Base-by-base conservation (phyloP, 202 grass and related monocot species). In the Elaeis oleifera region DNA sequence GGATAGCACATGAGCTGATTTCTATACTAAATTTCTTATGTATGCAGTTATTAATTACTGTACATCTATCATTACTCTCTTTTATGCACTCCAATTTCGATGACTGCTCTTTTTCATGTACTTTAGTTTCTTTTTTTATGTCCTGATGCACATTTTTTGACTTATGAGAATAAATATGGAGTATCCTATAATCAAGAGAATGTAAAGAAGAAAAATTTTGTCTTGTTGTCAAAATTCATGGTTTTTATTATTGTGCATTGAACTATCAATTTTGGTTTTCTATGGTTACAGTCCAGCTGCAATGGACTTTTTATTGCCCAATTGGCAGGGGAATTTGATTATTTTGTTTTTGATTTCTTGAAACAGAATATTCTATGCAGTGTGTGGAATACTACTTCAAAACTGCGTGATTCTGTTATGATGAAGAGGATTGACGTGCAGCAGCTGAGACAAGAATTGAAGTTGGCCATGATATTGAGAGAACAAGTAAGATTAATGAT, bases 341-440 rank as follows among this genome's bases (percentile, higher is more conserved):
- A 44, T 44, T 44, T 44, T 44, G 36, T 44, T 44, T 44, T 44
- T 8, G 36, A 44, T 44, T 44, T 50, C 74, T 81, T 78, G 69
- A 76, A 79, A 53, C 85, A 95, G 90, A 79, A 78, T 58, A 81
- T 84, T 64, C 64, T 95, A 59, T 83, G 82, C 67, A 76, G 71
- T 64, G 81, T 79, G 62, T 90, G 77, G 83, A 76, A 83, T 86
- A 67, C 52, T 74, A 71, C 81, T 58, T 84, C 83, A 65, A 74
- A 75, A 51, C 67, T 90, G 74, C 76, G 74, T 62, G 74, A 84
- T 50, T 90, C 83, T 68, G 76, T 90, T 76, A 63, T 89, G 73
- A 81, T 71, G 18, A 81, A 84, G 89, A 86, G 83, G 51, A 78
- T 65, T 73, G 50, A 82, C 53, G 77, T 87, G 57, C 77, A 95